phyloP scores from a whole-genome alignment of 495 filamentous ascomycete species.

The Penicillium argentinense region DNA sequence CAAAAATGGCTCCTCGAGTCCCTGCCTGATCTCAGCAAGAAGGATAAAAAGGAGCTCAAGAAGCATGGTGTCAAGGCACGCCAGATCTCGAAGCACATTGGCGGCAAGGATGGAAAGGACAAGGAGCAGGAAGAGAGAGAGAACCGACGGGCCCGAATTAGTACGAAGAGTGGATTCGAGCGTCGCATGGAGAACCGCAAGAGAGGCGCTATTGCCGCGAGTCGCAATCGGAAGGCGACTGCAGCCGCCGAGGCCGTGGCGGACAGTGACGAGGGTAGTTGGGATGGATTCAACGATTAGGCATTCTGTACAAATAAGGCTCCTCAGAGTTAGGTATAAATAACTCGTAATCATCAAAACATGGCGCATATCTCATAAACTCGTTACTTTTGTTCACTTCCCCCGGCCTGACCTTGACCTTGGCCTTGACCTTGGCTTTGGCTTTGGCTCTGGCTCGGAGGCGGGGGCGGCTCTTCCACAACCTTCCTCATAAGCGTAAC shows the following conservation, averaged over 20 bases:
- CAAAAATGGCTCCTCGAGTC: slow-evolving; percentile 89
- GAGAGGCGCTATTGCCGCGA: slow-evolving; percentile 71
- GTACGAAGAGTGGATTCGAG: slow-evolving; percentile 90
- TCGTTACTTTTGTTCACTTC: slow-evolving; percentile 4
- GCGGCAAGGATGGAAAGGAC: slow-evolving; percentile 34
- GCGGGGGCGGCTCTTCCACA: slow-evolving; percentile 22
- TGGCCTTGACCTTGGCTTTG: slow-evolving; percentile 5
- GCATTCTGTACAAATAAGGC: slow-evolving; percentile 4
- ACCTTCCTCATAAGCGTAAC: slow-evolving; percentile 34
- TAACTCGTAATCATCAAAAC: slow-evolving; percentile 12
- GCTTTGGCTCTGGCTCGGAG: slow-evolving; percentile 12
- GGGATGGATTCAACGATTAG: slow-evolving; percentile 67
- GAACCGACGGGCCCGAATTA: slow-evolving; percentile 60
- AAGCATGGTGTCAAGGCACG: slow-evolving; percentile 77
- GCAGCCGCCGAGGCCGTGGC: slow-evolving; percentile 34
- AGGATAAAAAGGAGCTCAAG: slow-evolving; percentile 79
- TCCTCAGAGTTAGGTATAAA: neutral
- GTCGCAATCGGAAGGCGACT: slow-evolving; percentile 57
- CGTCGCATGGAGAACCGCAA: slow-evolving; percentile 72
- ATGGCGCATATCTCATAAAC: slow-evolving; percentile 1
- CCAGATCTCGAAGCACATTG: slow-evolving; percentile 38
- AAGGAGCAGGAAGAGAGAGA: slow-evolving; percentile 39
- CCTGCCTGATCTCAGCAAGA: slow-evolving; percentile 78
- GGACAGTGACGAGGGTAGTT: slow-evolving; percentile 49
- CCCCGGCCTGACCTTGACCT: neutral